Evolutionary conservation across 768 basidiomycete genomes (phyloP).

Genomic region (Agaricus subrufescens): DNA sequence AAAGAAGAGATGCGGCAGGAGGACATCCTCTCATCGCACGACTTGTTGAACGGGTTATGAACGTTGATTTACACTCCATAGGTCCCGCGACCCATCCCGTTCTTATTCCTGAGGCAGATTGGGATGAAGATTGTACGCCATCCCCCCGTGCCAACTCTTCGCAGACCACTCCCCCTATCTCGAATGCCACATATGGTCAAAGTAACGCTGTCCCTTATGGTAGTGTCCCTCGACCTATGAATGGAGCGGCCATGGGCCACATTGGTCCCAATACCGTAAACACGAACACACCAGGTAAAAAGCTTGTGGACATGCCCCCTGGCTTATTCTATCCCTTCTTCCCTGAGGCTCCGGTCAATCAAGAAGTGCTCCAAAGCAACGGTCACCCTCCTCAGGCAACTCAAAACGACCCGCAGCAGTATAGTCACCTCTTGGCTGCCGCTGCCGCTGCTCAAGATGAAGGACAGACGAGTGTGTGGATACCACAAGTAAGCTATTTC

Average conservation of each 20-base stretch:
- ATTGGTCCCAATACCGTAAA: slow-evolving; percentile 24
- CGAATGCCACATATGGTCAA: slow-evolving; percentile 21
- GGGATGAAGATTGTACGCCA: slow-evolving; percentile 40
- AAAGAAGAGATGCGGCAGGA: slow-evolving; percentile 75
- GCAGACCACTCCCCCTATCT: slow-evolving; percentile 38
- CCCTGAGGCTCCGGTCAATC: slow-evolving; percentile 37
- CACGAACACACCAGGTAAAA: slow-evolving; percentile 31
- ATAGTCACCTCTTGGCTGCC: slow-evolving; percentile 51
- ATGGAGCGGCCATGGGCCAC: slow-evolving; percentile 23
- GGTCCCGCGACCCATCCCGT: slow-evolving; percentile 39
- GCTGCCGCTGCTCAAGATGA: slow-evolving; percentile 54
- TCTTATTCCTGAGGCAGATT: slow-evolving; percentile 47
- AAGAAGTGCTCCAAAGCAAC: slow-evolving; percentile 6
- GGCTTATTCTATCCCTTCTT: slow-evolving; percentile 77
- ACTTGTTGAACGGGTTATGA: slow-evolving; percentile 78
- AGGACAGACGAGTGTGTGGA: slow-evolving; percentile 19
- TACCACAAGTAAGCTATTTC: neutral
- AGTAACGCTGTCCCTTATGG: slow-evolving; percentile 22
- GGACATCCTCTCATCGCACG: slow-evolving; percentile 82
- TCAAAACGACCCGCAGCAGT: slow-evolving; percentile 26
- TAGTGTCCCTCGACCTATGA: slow-evolving; percentile 29
- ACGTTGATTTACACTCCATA: slow-evolving; percentile 62
- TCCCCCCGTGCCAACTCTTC: slow-evolving; percentile 34
- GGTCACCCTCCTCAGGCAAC: slow-evolving; percentile 13
- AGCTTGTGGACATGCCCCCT: slow-evolving; percentile 63